Conservation (phyloP, 169 alveolate genomes). For the Cryptosporidium canis region DNA sequence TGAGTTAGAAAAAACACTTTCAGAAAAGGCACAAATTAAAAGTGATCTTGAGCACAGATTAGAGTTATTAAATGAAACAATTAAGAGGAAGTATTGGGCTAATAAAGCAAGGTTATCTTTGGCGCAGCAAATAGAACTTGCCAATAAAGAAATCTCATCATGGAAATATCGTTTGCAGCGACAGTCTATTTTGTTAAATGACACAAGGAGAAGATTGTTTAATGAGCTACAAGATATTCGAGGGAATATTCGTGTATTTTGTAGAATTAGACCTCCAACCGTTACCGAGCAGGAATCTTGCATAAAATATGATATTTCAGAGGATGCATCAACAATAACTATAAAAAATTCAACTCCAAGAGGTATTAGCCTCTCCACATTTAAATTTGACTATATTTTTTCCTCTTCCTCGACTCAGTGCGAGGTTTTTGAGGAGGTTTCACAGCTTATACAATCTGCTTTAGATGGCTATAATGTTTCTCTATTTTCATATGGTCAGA, state of each 20-base stretch:
- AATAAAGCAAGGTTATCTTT: constrained; percentile 54
- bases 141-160: constrained; percentile 61
- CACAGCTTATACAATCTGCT: constrained; percentile 80
- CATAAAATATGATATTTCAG: constrained; percentile 59
- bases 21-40: neutral
- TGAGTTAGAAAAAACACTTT: neutral
- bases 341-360: constrained; percentile 15
- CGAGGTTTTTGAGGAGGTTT: constrained; percentile 82
- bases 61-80: constrained; percentile 26
- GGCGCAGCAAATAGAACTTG: constrained; percentile 68
- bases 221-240: constrained; percentile 77
- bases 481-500: constrained; percentile 87
- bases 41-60: neutral
- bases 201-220: constrained; percentile 74
- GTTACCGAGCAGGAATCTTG: constrained; percentile 28
- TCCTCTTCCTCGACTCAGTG: constrained; percentile 71
- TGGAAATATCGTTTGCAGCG: constrained; percentile 59
- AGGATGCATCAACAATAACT: constrained; percentile 68
- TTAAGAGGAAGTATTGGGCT: constrained; percentile 69
- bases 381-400: constrained; percentile 83
- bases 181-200: constrained; percentile 11
- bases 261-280: constrained; percentile 79
- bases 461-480: constrained; percentile 86
- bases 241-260: constrained; percentile 80
- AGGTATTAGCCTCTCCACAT: constrained; percentile 42